These are phyloP conservation scores for Ramaria sp. DNA, from an alignment of 768 basidiomycete species.

Conservation along the genomic window DNA sequence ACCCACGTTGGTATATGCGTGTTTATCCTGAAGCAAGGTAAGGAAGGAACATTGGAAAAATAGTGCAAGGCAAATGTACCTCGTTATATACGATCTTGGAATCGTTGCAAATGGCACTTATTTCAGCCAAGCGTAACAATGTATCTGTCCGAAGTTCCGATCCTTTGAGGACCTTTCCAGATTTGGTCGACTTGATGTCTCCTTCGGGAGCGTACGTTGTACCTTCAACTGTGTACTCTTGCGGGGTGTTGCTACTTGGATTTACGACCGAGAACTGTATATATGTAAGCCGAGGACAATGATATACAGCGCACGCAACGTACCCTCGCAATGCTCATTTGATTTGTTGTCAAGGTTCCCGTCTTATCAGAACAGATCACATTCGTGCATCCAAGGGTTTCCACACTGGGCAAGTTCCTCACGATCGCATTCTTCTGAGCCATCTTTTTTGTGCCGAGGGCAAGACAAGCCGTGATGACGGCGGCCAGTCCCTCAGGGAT, in stretches of 20 bases:
- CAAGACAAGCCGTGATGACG: constrained; percentile 94
- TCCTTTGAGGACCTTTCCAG: constrained; percentile 43
- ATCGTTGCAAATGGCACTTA: constrained; percentile 91
- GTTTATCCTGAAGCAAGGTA: constrained; percentile 51
- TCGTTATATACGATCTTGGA: constrained; percentile 77
- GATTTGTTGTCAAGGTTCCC: constrained; percentile 90
- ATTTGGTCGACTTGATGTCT: constrained; percentile 45
- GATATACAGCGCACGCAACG: constrained; percentile 11
- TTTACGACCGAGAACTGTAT: constrained; percentile 68
- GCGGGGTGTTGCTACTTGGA: constrained; percentile 33
- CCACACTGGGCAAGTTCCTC: constrained; percentile 89
- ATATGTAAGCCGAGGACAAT: neutral
- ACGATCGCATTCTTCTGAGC: constrained; percentile 98
- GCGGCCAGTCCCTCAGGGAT: constrained; percentile 98
- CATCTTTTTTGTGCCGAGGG: constrained; percentile 98
- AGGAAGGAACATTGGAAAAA: neutral
- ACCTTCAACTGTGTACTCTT: constrained; percentile 79
- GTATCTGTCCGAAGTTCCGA: constrained; percentile 56
- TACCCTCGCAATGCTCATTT: constrained; percentile 90
- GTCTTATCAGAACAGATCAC: constrained; percentile 99
- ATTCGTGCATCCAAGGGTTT: constrained; percentile 95
- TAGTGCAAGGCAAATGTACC: constrained; percentile 31
- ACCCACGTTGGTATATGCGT: constrained; percentile 71
- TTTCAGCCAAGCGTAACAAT: constrained; percentile 80
- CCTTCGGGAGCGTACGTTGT: constrained; percentile 87